These are phyloP conservation scores for Diaporthe citrichinensis DNA, from an alignment of 2,329 filamentous ascomycete species.

Conservation along the genomic window DNA sequence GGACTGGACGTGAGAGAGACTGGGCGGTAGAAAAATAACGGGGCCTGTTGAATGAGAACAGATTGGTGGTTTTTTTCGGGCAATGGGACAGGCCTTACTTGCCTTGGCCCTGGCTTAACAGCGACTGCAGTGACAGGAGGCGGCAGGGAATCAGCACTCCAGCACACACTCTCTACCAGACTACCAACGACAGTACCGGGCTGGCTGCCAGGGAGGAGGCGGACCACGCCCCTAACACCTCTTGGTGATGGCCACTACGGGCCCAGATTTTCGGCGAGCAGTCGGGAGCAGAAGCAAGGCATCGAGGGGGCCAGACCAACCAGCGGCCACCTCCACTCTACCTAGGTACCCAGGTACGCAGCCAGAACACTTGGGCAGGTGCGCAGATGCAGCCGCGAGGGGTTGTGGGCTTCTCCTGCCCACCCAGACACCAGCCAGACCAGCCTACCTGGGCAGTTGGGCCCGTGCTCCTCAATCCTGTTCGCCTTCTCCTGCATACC, in stretches of 20 bases:
- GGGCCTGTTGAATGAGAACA: conserved; percentile 41
- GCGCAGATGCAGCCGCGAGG: conserved; percentile 25
- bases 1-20: conserved; percentile 36
- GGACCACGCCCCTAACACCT: conserved; percentile 6
- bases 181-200: neutral
- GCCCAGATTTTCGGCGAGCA: conserved; percentile 28
- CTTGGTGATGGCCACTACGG: neutral
- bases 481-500: conserved; percentile 15
- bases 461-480: conserved; percentile 24
- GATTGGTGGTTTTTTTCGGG: conserved; percentile 39
- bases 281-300: conserved; percentile 25
- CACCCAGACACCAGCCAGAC: neutral
- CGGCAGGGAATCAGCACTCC: conserved; percentile 10
- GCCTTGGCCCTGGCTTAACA: conserved; percentile 25
- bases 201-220: conserved; percentile 6
- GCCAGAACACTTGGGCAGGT: neutral
- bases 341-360: neutral
- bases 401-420: conserved; percentile 17
- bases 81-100: conserved; percentile 23
- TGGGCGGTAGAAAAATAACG: conserved; percentile 42
- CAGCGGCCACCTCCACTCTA: conserved; percentile 13
- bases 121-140: conserved; percentile 22
- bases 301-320: conserved; percentile 29
- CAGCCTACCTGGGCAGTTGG: conserved; percentile 25
- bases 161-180: neutral